A percentile compares a stretch with the other conserved stretches of the same genome.
Conservation (phyloP, 495 filamentous ascomycete species). For the Xylona heveae region DNA sequence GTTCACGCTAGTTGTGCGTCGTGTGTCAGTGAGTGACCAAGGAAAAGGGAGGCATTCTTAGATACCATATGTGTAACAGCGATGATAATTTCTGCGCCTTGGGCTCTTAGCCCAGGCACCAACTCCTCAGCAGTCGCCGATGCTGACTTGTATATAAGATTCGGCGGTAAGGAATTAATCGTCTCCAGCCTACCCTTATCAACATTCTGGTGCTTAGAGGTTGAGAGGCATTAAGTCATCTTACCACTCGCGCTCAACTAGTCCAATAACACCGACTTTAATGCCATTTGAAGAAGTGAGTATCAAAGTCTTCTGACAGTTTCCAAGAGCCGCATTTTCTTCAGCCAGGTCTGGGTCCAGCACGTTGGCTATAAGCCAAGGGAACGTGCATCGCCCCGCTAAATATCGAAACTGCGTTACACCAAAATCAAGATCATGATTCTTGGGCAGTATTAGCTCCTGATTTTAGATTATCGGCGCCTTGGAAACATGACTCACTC, state of each 20-base stretch:
- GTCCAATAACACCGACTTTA: conserved; percentile 66
- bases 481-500: conserved; percentile 28
- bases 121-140: conserved; percentile 46
- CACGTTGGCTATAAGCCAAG: conserved; percentile 77
- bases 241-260: conserved; percentile 54
- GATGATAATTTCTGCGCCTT: conserved; percentile 64
- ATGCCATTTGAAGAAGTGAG: conserved; percentile 61
- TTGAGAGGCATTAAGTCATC: conserved; percentile 1
- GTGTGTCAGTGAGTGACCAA: no score
- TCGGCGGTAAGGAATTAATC: conserved; percentile 63
- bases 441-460: conserved; percentile 18
- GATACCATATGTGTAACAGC: conserved; percentile 71
- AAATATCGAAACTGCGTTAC: conserved; percentile 56
- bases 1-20: no score
- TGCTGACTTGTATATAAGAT: conserved; percentile 62
- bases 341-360: conserved; percentile 58
- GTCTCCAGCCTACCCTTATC: conserved; percentile 71
- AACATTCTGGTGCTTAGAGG: conserved; percentile 3
- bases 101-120: conserved; percentile 41
- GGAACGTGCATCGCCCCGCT: conserved; percentile 53
- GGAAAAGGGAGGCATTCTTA: conserved; percentile 35
- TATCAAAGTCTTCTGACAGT: conserved; percentile 47
- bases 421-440: conserved; percentile 92
- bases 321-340: conserved; percentile 41
- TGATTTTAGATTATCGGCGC: not conserved